phyloP scores from a whole-genome alignment of 441 rosid genomes.

The Gossypium gossypioides region DNA sequence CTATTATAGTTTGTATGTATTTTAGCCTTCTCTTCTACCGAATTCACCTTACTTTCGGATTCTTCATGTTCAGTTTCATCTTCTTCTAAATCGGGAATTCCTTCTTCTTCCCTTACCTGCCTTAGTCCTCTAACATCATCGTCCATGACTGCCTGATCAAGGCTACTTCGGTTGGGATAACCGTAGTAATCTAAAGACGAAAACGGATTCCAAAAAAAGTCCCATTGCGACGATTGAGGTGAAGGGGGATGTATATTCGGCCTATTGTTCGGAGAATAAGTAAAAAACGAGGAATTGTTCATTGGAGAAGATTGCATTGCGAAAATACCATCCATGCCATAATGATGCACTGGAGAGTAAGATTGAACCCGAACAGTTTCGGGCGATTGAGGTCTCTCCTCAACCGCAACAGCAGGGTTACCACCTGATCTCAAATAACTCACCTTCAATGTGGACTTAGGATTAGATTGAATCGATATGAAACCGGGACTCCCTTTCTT shows the following conservation, averaged over 20 bases:
- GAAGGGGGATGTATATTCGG: slow-evolving; percentile 71
- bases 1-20: slow-evolving; percentile 22
- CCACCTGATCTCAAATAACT: slow-evolving; percentile 63
- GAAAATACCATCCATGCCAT: slow-evolving; percentile 53
- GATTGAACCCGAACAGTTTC: slow-evolving; percentile 56
- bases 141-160: slow-evolving; percentile 52
- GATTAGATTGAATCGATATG: slow-evolving; percentile 43
- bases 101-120: slow-evolving; percentile 94
- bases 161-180: slow-evolving; percentile 43
- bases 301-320: slow-evolving; percentile 47
- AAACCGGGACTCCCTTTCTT: slow-evolving; percentile 55
- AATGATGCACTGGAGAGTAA: slow-evolving; percentile 47
- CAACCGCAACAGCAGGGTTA: slow-evolving; percentile 55
- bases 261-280: slow-evolving; percentile 47
- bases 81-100: slow-evolving; percentile 91
- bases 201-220: slow-evolving; percentile 93
- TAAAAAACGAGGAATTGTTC: slow-evolving; percentile 35
- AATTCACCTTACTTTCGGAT: slow-evolving; percentile 24
- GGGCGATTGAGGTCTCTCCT: slow-evolving; percentile 75
- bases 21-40: slow-evolving; percentile 25
- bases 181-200: slow-evolving; percentile 78
- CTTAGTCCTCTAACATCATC: slow-evolving; percentile 77
- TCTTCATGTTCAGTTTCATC: slow-evolving; percentile 65
- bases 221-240: slow-evolving; percentile 91
- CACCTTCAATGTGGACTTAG: slow-evolving; percentile 44